Percentiles rank a stretch among this genome's conserved stretches.
These are phyloP conservation scores for Geranomyces michiganensis DNA, from an alignment of 192 early-diverging fungal species.

Conservation along the genomic window DNA sequence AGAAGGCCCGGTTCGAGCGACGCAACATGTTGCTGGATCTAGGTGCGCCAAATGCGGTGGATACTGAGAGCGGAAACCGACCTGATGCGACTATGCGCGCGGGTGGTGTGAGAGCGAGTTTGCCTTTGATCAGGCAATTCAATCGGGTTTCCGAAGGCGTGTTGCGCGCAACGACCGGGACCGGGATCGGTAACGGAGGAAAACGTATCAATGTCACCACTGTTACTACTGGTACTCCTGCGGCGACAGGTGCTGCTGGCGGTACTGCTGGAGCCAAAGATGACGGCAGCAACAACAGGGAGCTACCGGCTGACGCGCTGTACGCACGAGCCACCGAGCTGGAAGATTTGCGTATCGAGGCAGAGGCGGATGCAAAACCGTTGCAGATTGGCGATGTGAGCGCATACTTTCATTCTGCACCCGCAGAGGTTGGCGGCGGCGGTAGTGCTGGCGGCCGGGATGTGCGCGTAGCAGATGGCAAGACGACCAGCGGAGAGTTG, in stretches of 20 bases:
- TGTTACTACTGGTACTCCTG: no score
- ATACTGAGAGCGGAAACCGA: slow-evolving; percentile 73
- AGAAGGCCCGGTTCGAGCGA: slow-evolving; percentile 56
- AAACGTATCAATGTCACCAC: no score
- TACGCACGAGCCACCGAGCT: slow-evolving; percentile 60
- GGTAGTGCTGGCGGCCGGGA: neutral
- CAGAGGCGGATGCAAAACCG: slow-evolving; percentile 50
- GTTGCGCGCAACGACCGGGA: slow-evolving; percentile 47
- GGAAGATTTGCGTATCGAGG: slow-evolving; percentile 65
- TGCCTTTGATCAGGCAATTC: slow-evolving; percentile 82
- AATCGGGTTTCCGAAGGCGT: slow-evolving; percentile 88
- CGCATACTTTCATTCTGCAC: slow-evolving; percentile 27
- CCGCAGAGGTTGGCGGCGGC: neutral
- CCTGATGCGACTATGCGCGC: slow-evolving; percentile 85
- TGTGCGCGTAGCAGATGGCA: no score
- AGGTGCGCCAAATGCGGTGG: slow-evolving; percentile 78
- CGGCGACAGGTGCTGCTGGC: neutral
- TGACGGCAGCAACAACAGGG: no score
- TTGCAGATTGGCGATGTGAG: slow-evolving; percentile 77
- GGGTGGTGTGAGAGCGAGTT: slow-evolving; percentile 57
- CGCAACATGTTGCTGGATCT: slow-evolving; percentile 77
- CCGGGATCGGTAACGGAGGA: no score
- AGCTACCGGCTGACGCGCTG: neutral
- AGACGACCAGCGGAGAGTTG: no score
- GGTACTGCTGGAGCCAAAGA: slow-evolving; percentile 42